Base-by-base conservation (phyloP, 2,329 filamentous ascomycete species). In the Plectosphaerella cucumerina region DNA sequence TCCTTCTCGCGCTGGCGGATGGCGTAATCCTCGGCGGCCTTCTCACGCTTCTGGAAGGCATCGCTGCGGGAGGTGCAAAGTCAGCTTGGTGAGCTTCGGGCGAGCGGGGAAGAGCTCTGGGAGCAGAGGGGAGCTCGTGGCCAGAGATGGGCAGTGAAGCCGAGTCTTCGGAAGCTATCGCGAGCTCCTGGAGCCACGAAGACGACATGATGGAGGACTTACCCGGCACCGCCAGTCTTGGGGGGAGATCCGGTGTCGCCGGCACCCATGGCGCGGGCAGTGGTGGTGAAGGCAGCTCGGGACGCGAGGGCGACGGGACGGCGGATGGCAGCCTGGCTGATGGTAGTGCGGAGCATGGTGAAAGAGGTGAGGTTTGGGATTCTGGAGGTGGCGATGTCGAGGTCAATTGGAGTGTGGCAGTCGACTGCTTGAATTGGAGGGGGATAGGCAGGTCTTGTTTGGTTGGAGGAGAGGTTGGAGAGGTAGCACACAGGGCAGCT, bases 41-140 rank as follows among this genome's bases (percentile, higher is more conserved):
- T 82, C 75, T 99, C 94, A 62, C 94, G 90, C 75, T 87, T 87
- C 75, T 86, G 90, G 82, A 97, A 99, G 51, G 90, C 84, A 68
- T 99, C 93, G 62, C 93, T 96, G 59, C 61, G 45, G 44, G 33
- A 8, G 21, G 35, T 14, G 46, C 14, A 17, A 48, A 18, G 55
- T 55, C 56, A 48, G 34, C 14, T 21, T 37, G 18, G 15, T 42
- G 22, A 18, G n/a, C 4, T 20, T 12, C 39, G 39, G 39, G 12
- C 18, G 39, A 20, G 39, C 39, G n/a, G 39, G 4, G 35, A n/a
- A n/a, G 35, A 5, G 17, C 10, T 17, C n/a, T n/a, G 10, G 14
- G 35, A n/a, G 15, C 2, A 8, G 34, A 5, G 5, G 34, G 6
- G 12, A 15, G 12, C n/a, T 14, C 12, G 12, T 15, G 23, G 51